These are phyloP conservation scores for Aspergillus sp. DNA, from an alignment of 2,329 filamentous ascomycete genomes.

Conservation along the genomic window DNA sequence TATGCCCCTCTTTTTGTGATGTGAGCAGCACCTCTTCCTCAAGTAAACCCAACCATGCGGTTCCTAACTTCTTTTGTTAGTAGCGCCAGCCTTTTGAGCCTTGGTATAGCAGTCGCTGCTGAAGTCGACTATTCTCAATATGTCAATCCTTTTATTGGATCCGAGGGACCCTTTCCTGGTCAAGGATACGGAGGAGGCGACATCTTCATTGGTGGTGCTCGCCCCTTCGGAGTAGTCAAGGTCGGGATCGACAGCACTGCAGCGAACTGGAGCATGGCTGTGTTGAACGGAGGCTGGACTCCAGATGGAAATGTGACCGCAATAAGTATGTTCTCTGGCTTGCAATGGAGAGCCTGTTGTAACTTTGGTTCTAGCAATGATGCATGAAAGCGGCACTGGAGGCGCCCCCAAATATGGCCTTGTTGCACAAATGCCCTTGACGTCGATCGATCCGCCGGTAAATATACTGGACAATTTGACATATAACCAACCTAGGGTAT, in stretches of 20 bases:
- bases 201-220: slow-evolving; percentile 46
- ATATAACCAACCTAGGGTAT: slow-evolving; percentile 59
- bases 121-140: slow-evolving; percentile 33
- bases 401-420: slow-evolving; percentile 43
- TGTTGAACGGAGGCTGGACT: slow-evolving; percentile 45
- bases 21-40: neutral
- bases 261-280: slow-evolving; percentile 36
- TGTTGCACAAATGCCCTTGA: slow-evolving; percentile 37
- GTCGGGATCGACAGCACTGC: slow-evolving; percentile 42
- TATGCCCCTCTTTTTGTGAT: neutral
- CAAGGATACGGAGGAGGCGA: slow-evolving; percentile 42
- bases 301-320: slow-evolving; percentile 53
- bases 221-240: slow-evolving; percentile 47
- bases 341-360: neutral
- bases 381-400: slow-evolving; percentile 53
- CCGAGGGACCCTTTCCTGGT: slow-evolving; percentile 46
- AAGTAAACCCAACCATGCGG: neutral
- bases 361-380: slow-evolving; percentile 25
- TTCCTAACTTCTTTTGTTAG: neutral
- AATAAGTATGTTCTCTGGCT: slow-evolving; percentile 33
- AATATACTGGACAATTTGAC: slow-evolving; percentile 45
- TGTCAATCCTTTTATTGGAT: slow-evolving; percentile 51
- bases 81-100: neutral
- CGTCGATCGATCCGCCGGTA: slow-evolving; percentile 36
- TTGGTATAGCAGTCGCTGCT: neutral